Percentiles rank a stretch among this genome's conserved stretches.
phyloP scores from a whole-genome alignment of 306 rosid species.

The Dicorynia guianensis region DNA sequence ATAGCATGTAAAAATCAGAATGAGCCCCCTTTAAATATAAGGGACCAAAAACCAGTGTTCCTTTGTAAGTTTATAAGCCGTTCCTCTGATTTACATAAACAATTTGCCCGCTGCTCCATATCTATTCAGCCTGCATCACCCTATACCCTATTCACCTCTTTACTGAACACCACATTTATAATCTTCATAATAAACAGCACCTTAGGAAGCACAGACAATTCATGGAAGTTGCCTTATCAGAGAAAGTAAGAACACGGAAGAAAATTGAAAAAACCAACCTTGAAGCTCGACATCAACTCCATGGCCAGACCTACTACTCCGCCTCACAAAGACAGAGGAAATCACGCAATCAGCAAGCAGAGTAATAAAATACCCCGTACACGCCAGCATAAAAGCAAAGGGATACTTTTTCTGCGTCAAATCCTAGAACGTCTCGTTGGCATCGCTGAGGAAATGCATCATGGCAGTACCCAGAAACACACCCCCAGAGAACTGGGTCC shows the following conservation, averaged over 20 bases:
- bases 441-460: constrained; percentile 84
- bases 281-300: constrained; percentile 45
- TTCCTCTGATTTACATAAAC: neutral
- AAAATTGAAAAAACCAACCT: constrained; percentile 50
- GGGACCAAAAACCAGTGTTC: neutral
- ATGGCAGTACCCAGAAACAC: constrained; percentile 82
- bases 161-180: neutral
- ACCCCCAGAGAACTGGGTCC: constrained; percentile 84
- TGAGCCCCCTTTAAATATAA: neutral
- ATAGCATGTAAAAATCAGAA: constrained; percentile 10
- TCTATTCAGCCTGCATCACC: too few relatives aligned
- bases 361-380: constrained; percentile 68
- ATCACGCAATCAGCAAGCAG: constrained; percentile 69
- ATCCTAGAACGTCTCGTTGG: constrained; percentile 61
- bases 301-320: neutral
- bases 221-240: too few relatives aligned
- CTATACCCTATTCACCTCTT: too few relatives aligned
- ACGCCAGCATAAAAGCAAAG: constrained; percentile 77
- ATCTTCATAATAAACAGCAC: too few relatives aligned
- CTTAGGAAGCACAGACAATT: too few relatives aligned
- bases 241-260: too few relatives aligned
- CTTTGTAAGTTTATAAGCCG: neutral
- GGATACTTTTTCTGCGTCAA: constrained; percentile 67
- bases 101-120: neutral
- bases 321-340: constrained; percentile 51